Percentiles rank a stretch among this genome's conserved stretches.
Evolutionary conservation across 1,284 basidiomycete species (phyloP).

Genomic region (Pseudozyma sp.): DNA sequence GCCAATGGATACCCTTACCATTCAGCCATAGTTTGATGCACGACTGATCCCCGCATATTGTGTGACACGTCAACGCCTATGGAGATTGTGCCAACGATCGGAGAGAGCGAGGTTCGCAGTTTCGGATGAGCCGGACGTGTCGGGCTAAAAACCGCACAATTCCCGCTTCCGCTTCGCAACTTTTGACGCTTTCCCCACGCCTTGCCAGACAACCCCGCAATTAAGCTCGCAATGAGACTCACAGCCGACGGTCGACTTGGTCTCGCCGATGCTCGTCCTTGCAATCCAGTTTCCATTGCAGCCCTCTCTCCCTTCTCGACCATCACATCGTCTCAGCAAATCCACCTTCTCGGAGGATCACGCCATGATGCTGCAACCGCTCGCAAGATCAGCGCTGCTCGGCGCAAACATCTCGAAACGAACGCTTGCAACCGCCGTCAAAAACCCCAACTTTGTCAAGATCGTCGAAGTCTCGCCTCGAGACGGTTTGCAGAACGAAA

Average conservation of each 20-base stretch:
- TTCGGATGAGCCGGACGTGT: slow-evolving; percentile 34
- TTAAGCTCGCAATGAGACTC: neutral
- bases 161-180: neutral
- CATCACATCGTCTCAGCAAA: neutral
- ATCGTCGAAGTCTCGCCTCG: slow-evolving; percentile 93
- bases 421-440: slow-evolving; percentile 22
- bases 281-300: neutral
- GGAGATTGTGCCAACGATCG: no score
- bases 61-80: no score
- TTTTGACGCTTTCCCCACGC: neutral
- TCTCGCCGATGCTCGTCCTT: neutral
- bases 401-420: slow-evolving; percentile 2
- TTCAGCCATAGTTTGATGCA: neutral
- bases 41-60: no score
- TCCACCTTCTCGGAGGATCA: neutral
- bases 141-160: slow-evolving; percentile 21
- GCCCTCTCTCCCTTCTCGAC: neutral
- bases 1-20: slow-evolving; percentile 15
- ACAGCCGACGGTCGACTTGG: neutral
- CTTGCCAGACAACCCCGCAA: slow-evolving; percentile 15
- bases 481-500: slow-evolving; percentile 94
- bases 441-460: slow-evolving; percentile 44
- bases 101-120: neutral
- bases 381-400: slow-evolving; percentile 3
- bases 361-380: slow-evolving; percentile 14